These are phyloP conservation scores for Crucihimalaya himalaica DNA, from an alignment of 345 rosid genomes.

Conservation along the genomic window DNA sequence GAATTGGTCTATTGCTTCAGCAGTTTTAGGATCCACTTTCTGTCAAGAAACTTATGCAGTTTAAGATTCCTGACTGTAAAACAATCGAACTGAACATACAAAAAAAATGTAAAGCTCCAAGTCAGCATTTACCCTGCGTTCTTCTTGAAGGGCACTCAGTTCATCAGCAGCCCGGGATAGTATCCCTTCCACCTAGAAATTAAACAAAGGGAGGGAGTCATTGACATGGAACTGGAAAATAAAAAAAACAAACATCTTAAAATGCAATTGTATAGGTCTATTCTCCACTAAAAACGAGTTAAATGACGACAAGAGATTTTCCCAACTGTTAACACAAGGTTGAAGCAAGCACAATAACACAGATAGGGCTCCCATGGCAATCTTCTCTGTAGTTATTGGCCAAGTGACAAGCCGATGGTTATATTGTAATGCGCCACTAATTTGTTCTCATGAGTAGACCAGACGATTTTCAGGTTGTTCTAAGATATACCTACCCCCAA, in stretches of 20 bases:
- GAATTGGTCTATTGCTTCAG: conserved; percentile 87
- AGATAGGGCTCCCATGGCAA: neutral
- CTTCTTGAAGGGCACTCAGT: conserved; percentile 85
- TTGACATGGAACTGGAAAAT: neutral
- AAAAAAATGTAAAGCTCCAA: neutral
- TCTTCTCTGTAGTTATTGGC: no score
- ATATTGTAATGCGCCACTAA: neutral
- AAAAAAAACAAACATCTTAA: neutral
- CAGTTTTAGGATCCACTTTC: conserved; percentile 86
- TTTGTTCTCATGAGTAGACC: neutral
- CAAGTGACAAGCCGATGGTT: neutral
- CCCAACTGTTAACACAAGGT: neutral
- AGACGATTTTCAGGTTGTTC: neutral
- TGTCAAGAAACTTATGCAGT: conserved; percentile 36
- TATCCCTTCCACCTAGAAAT: conserved; percentile 75
- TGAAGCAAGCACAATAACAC: neutral
- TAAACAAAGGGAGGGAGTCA: neutral
- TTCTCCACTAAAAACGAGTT: neutral
- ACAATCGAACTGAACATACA: neutral
- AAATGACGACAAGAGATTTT: neutral
- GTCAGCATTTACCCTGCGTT: conserved; percentile 63
- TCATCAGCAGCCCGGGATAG: conserved; percentile 79
- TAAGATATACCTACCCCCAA: neutral
- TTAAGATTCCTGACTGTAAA: conserved; percentile 5
- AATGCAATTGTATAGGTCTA: neutral